Base-by-base conservation (phyloP, 202 grass and related monocot species). In the Alloteropsis angusta region DNA sequence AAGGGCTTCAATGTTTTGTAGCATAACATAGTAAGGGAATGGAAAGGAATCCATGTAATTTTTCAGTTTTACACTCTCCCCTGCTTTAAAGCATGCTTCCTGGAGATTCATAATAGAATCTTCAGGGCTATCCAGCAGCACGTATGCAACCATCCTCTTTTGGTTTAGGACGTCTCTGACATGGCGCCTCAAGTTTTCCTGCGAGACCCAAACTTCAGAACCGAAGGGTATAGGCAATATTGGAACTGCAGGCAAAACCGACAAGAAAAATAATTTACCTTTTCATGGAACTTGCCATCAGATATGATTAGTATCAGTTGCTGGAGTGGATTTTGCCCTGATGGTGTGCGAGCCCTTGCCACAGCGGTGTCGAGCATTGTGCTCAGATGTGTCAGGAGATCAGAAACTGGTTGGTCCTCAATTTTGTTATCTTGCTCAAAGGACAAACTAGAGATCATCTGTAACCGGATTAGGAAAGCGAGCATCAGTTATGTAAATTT, bases 371-470 rank as follows among this genome's bases (percentile, higher is more conserved):
- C 88, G 17, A 98, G 90, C 87, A 95, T 95, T 71, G 57, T 39
- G 80, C 95, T 95, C 57, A 98, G 62, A 87, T 94, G 79, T 57
- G 57, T 93, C 63, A 98, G 76, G 42, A 98, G 83, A 89, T 98
- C 95, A 81, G 89, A 86, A 67, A 98, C 83, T 21, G 92, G 95
- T 81, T 94, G 75, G 87, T 94, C 95, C 45, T 80, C 89, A 73
- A 94, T 88, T 80, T 83, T 92, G 67, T 95, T 98, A 67, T 98
- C 95, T 95, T 98, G 95, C 79, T 91, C 93, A 77, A 98, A 98
- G 41, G 95, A 91, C 48, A 98, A 87, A 47, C 62, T 93, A 34
- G 92, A 98, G 49, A 98, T 89, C 79, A 95, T 93, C 95, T 98
- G 89, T 59, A 80, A 25, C 41, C 16, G n/a, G 61, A 72, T 46